phyloP scores from a whole-genome alignment of 495 filamentous ascomycete genomes.

The Bacidia rubella region DNA sequence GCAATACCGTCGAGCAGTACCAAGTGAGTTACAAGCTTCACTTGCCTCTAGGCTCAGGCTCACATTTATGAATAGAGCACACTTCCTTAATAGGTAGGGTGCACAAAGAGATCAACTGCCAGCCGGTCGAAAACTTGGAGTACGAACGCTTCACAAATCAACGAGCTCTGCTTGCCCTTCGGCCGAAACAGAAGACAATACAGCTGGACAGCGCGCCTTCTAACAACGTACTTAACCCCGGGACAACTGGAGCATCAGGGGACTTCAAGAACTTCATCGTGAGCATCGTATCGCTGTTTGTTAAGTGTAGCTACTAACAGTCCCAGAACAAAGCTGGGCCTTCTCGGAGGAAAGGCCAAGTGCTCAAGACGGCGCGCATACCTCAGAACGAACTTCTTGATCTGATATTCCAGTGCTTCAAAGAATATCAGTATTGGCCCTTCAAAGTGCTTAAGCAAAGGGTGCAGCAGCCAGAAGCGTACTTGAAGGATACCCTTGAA shows the following conservation, averaged over 20 bases:
- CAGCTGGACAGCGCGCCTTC: slow-evolving; percentile 27
- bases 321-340: slow-evolving; percentile 24
- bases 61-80: slow-evolving; percentile 49
- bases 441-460: slow-evolving; percentile 63
- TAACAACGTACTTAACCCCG: slow-evolving; percentile 18
- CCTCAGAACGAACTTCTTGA: slow-evolving; percentile 76
- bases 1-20: slow-evolving; percentile 64
- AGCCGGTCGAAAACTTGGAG: slow-evolving; percentile 62
- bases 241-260: slow-evolving; percentile 33
- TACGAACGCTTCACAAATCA: slow-evolving; percentile 46
- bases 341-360: slow-evolving; percentile 33
- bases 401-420: slow-evolving; percentile 66
- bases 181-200: slow-evolving; percentile 43
- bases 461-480: slow-evolving; percentile 78
- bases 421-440: slow-evolving; percentile 73
- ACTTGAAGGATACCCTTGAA: slow-evolving; percentile 71
- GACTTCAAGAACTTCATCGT: slow-evolving; percentile 46
- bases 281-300: slow-evolving; percentile 19
- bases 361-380: slow-evolving; percentile 78
- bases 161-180: slow-evolving; percentile 47
- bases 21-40: slow-evolving; percentile 59
- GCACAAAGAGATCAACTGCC: slow-evolving; percentile 62
- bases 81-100: slow-evolving; percentile 63
- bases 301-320: slow-evolving; percentile 17
- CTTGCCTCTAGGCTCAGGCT: no score